A percentile compares a stretch with the other conserved stretches of the same genome.
These are phyloP conservation scores for Pleurotus tuber-regium DNA, from an alignment of 768 basidiomycete genomes.

Conservation along the genomic window DNA sequence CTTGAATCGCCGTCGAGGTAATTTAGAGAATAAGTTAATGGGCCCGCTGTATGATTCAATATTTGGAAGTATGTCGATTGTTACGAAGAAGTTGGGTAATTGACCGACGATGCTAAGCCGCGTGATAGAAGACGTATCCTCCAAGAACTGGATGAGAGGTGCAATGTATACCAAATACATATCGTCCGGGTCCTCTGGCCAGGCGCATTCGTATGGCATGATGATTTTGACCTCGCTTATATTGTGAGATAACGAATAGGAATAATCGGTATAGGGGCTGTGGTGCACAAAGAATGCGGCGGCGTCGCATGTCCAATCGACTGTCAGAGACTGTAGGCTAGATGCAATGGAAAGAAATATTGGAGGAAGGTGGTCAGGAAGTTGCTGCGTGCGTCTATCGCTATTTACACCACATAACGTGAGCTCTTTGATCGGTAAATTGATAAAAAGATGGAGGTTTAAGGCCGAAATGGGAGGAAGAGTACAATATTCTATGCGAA, in stretches of 20 bases:
- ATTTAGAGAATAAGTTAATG: slow-evolving; percentile 6
- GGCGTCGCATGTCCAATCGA: not conserved
- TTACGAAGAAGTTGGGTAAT: slow-evolving; percentile 3
- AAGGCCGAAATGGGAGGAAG: not conserved
- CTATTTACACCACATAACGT: not conserved
- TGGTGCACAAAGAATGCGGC: slow-evolving; percentile 7
- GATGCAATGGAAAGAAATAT: not conserved
- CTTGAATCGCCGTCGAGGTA: slow-evolving; percentile 6
- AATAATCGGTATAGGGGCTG: not conserved
- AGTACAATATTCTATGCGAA: slow-evolving; percentile 1
- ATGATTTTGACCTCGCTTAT: not conserved
- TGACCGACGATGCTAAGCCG: not conserved
- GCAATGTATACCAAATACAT: slow-evolving; percentile 1
- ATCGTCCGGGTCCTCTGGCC: slow-evolving; percentile 1
- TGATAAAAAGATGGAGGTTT: not conserved
- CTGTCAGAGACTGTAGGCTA: not conserved
- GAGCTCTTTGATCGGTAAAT: not conserved
- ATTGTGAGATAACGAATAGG: not conserved
- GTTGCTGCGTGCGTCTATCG: not conserved
- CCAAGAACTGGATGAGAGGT: slow-evolving; percentile 5
- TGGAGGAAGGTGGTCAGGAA: not conserved
- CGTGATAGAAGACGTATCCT: not conserved
- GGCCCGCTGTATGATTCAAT: slow-evolving; percentile 3
- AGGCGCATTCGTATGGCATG: not conserved
- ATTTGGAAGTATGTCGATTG: slow-evolving; percentile 2